Base-by-base conservation (phyloP, 2,329 filamentous ascomycete species). In the Nemania sp. region DNA sequence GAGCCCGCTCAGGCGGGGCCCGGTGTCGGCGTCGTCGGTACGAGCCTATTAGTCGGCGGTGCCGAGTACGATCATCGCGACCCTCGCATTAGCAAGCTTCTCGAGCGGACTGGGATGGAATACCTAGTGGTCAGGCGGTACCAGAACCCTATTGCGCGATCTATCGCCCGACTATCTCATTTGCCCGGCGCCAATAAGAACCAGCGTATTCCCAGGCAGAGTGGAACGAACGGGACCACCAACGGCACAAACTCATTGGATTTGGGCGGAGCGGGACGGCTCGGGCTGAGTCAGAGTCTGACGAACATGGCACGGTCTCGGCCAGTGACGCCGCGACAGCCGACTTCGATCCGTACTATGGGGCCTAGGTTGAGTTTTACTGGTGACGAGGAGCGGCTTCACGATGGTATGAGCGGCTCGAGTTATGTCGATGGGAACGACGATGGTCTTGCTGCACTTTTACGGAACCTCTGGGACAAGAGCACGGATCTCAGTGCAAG, bases 41-140 rank as follows among this genome's bases (percentile, higher is more conserved):
- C 81, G 4, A 83, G 81, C 29, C 83, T 85, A 0, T 75, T 88
- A 24, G 82, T 87, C 24, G 84, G 85, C 10, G 85, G 84, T 2
- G 82, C 83, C 5, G 84, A 83, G n/a, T 88, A 87, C 68, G 88
- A 89, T 65, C 83, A 84, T 54, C 81, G 86, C 18, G 90, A 92
- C 73, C 89, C 89, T 1, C 85, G 90, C 4, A 84, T 92, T 29
- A 83, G 86, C 73, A 87, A 88, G 76, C 85, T 91, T 56, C 85
- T 93, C 62, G 90, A 93, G 76, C 86, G 89, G 54, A 91, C 90
- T 0, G 89, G 89, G 18, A 87, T 91, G 79, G 91, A 93, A 75
- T 93, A 93, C 77, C 84, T 90, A n/a, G 90, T 92, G 8, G 89
- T 93, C 38, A 86, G 90, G 62, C 84, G 91, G 52, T 91, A 91